Evolutionary conservation across 331 rosid species (phyloP).

Genomic region (Quercus tomentella): DNA sequence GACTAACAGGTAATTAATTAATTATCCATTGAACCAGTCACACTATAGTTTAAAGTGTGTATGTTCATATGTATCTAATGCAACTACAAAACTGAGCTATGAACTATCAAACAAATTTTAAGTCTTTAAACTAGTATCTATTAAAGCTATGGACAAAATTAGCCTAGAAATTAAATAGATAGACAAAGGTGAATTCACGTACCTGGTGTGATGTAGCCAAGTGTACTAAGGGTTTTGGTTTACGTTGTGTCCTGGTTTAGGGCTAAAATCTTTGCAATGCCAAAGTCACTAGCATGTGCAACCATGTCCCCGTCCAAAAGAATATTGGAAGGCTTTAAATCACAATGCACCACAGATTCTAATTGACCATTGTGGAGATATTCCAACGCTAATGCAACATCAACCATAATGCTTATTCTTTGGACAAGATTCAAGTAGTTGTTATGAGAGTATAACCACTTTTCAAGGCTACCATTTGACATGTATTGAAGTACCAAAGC

Average conservation of each 20-base stretch:
- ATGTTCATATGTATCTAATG: no score
- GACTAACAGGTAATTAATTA: no score
- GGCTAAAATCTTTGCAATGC: conserved; percentile 16
- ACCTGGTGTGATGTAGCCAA: background rate
- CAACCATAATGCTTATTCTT: conserved; percentile 24
- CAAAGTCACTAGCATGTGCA: conserved; percentile 33
- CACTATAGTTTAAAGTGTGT: no score
- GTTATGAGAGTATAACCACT: conserved; percentile 21
- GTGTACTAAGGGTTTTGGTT: conserved; percentile 16
- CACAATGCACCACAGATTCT: conserved; percentile 20
- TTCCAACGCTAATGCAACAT: conserved; percentile 30
- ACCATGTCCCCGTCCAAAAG: conserved; percentile 10
- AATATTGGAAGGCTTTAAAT: conserved; percentile 14
- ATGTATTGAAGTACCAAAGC: conserved; percentile 23
- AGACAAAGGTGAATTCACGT: no score
- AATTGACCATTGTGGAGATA: conserved; percentile 20
- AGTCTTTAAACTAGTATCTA: no score
- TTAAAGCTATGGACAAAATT: no score
- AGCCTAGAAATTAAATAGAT: no score
- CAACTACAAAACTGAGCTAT: no score
- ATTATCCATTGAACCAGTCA: no score
- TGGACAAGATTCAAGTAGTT: conserved; percentile 9
- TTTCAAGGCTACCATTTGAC: conserved; percentile 32
- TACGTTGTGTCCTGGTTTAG: background rate
- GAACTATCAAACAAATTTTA: no score